Evolutionary conservation across 1,284 basidiomycete species (phyloP), one percentile per base, ranked within the genome.

Genomic region (Bondarzewia mesenterica): DNA sequence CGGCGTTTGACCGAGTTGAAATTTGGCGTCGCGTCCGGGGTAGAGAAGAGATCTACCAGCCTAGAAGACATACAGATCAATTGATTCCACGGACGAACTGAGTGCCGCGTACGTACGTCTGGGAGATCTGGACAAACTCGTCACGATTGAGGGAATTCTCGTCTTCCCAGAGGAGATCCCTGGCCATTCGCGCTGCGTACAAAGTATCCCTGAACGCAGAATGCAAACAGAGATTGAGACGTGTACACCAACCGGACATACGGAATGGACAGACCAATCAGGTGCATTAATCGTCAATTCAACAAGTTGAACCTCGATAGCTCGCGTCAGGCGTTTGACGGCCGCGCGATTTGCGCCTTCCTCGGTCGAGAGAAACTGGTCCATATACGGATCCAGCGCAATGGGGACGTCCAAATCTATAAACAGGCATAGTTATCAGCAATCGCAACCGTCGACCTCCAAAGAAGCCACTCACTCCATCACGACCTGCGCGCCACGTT

Each of bases 221-320:
- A 7, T 12, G 39, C 21, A 47, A 23, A 22, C n/a, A 45, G n/a
- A 21, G n/a, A 15, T 25, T n/a, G 20, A 40, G 35, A 48, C 45
- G 23, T 42, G 47, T 22, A 32, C 29, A 21, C 21, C 42, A 43
- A 14, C 7, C 16, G 20, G 26, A 27, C 15, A 18, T 15, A 35
- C 21, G 16, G 42, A 16, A 18, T 26, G 32, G 42, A 69, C 77
- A 54, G 60, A 91, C 94, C 94, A 98, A 63, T 97, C 89, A 23
- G 89, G 85, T 7, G 91, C 89, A 62, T 98, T 97, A 55, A 98
- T 80, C 2, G 89, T 96, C 42, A 84, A 70, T 60, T 82, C 79
- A 32, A 83, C 65, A 54, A 98, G 69, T 57, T 83, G 81, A 8
- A 64, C 63, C 64, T 89, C 83, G 48, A 96, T 83, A 27, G 73